Evolutionary conservation across 2,329 filamentous ascomycete species (phyloP), one percentile per base, ranked within the genome.

Genomic region (Botryotinia calthae): DNA sequence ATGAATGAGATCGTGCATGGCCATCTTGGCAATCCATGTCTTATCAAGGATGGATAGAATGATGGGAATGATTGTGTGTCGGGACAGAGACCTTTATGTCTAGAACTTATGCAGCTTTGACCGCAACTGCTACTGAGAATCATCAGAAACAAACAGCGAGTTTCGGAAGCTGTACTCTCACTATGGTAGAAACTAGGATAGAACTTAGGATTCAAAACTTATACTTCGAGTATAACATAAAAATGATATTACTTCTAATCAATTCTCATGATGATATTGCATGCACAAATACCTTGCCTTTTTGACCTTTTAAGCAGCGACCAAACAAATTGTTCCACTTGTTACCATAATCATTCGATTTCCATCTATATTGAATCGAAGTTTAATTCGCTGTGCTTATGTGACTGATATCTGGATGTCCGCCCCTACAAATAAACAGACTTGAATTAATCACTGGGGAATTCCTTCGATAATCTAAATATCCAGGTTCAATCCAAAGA

Each of bases 321-420:
- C 1, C 1, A 8, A 8, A 18, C 12, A 18, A 18, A 54, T 0
- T 3, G 18, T 16, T 8, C 3, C 2, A 54, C n/a, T 54, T 54
- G 25, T 16, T 12, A 1, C n/a, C 14, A 28, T 54, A 25, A 3
- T 54, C 18, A 12, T n/a, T 54, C 22, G 7, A 37, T 14, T 6
- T n/a, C 48, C 12, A 25, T 48, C 2, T 7, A 25, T 51, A 14
- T 51, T 14, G 25, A 1, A 25, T 5, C 12, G 25, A n/a, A n/a
- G 22, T 51, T 12, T n/a, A 14, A 2, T n/a, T 14, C 14, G 5
- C 4, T 51, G 10, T n/a, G n/a, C 10, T 51, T 51, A 1, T 51
- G 25, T n/a, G 48, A 12, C 25, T 51, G 25, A 51, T 14, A 51
- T n/a, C 10, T 51, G 4, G 22, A 25, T 25, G n/a, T n/a, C n/a